A percentile compares a stretch with the other conserved stretches of the same genome.
These are phyloP conservation scores for Hanseniaspora singularis DNA, from an alignment of 805 yeast species.

Conservation along the genomic window DNA sequence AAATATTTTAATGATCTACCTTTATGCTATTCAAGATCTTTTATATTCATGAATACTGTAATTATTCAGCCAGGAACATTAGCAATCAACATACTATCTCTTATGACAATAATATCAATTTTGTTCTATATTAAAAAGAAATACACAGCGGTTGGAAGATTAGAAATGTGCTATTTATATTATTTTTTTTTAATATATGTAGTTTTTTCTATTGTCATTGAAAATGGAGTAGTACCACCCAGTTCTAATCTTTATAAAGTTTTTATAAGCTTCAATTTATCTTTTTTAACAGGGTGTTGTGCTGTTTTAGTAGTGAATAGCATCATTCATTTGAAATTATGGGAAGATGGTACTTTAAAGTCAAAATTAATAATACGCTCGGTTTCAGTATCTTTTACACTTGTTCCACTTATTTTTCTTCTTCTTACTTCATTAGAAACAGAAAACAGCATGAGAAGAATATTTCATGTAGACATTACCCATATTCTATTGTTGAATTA, in stretches of 20 bases:
- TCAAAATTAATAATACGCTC: slow-evolving; percentile 49
- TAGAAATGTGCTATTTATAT: slow-evolving; percentile 69
- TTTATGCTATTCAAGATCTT: slow-evolving; percentile 5
- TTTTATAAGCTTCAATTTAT: slow-evolving; percentile 73
- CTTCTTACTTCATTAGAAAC: no score
- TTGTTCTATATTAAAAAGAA: slow-evolving; percentile 69
- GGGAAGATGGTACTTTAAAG: slow-evolving; percentile 81
- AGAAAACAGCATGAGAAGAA: no score
- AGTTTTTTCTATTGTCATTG: slow-evolving; percentile 62
- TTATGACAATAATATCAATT: slow-evolving; percentile 30
- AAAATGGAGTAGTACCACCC: slow-evolving; percentile 87
- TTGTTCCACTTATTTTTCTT: no score
- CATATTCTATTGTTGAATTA: no score
- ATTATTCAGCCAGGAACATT: background rate
- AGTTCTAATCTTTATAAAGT: slow-evolving; percentile 63
- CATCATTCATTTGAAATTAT: slow-evolving; percentile 69
- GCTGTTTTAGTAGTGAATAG: slow-evolving; percentile 62
- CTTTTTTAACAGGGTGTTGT: slow-evolving; percentile 60
- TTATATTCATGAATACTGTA: slow-evolving; percentile 1
- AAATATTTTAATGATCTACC: background rate
- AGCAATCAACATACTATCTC: background rate
- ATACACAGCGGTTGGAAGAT: slow-evolving; percentile 89
- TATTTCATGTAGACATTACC: no score
- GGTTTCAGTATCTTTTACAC: slow-evolving; percentile 38
- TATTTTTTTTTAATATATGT: slow-evolving; percentile 47